Evolutionary conservation across 352 stramenopile species (phyloP).

Genomic region (Phytophthora pseudosyringae): DNA sequence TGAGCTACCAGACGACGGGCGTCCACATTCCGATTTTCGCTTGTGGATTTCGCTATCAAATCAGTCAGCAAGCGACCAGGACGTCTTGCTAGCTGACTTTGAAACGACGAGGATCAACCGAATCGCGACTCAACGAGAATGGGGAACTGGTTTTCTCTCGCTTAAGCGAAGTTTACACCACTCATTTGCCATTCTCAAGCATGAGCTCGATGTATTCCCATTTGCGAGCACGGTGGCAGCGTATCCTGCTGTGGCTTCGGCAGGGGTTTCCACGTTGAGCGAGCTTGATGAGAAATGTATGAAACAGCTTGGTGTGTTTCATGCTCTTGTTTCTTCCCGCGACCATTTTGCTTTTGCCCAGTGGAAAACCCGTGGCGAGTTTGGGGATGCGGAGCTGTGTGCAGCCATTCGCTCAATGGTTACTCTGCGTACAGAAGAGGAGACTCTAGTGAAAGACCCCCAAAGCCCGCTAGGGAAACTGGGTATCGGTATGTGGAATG

Average conservation of each 20-base stretch:
- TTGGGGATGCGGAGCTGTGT: slow-evolving; percentile 30
- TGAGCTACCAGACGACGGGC: slow-evolving; percentile 31
- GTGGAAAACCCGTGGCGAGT: slow-evolving; percentile 32
- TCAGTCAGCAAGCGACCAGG: neutral
- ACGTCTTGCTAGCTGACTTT: neutral
- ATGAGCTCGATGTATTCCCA: slow-evolving; percentile 15
- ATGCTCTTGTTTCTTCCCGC: slow-evolving; percentile 28
- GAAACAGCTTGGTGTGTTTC: slow-evolving; percentile 33
- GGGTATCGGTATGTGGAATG: slow-evolving; percentile 13
- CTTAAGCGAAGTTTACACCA: slow-evolving; percentile 36
- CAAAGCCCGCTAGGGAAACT: neutral
- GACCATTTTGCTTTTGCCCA: slow-evolving; percentile 34
- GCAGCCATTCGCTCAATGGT: slow-evolving; percentile 15
- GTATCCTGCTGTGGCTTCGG: neutral
- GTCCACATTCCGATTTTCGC: slow-evolving; percentile 64
- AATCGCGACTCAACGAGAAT: slow-evolving; percentile 14
- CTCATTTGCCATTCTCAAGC: slow-evolving; percentile 33
- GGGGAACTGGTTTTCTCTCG: slow-evolving; percentile 22
- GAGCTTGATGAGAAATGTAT: slow-evolving; percentile 14
- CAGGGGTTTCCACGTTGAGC: slow-evolving; percentile 1
- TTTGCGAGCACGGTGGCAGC: slow-evolving; percentile 7
- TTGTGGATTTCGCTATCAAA: slow-evolving; percentile 55
- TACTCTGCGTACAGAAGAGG: slow-evolving; percentile 10
- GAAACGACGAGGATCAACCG: slow-evolving; percentile 1
- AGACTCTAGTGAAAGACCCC: neutral